These are phyloP conservation scores for Theileria equi DNA, from an alignment of 169 alveolate species.

Conservation along the genomic window DNA sequence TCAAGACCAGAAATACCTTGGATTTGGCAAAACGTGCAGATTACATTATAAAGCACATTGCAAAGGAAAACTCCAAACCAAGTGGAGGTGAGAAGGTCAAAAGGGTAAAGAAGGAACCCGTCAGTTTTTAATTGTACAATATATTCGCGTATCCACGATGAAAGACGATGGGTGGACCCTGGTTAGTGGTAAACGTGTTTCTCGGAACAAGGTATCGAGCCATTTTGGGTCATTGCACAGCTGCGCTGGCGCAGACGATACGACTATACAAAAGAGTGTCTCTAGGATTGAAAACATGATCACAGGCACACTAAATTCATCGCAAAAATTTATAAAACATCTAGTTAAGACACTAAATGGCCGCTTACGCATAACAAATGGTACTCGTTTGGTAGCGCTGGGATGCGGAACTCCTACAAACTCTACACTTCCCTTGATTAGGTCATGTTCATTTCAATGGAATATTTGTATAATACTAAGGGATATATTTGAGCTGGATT, in stretches of 20 bases:
- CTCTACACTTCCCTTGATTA: conserved; percentile 22
- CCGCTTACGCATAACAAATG: not conserved
- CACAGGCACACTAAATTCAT: not conserved
- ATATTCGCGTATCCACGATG: too few species aligned
- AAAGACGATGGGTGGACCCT: too few species aligned
- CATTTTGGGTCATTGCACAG: too few species aligned
- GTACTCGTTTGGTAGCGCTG: conserved; percentile 39
- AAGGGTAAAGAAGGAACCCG: conserved; percentile 19
- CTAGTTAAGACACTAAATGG: not conserved
- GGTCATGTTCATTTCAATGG: conserved; percentile 36
- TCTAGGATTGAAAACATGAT: not conserved
- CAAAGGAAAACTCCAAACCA: conserved; percentile 59
- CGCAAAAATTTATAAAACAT: conserved; percentile 1
- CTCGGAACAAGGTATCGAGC: too few species aligned
- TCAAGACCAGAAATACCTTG: conserved; percentile 66
- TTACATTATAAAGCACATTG: conserved; percentile 69
- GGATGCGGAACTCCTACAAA: conserved; percentile 59
- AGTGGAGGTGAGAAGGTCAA: not conserved
- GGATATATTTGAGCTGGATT: not conserved
- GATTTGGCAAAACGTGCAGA: conserved; percentile 78
- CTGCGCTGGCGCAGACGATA: too few species aligned
- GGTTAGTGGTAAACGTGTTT: too few species aligned
- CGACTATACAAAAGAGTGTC: too few species aligned
- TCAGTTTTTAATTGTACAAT: too few species aligned
- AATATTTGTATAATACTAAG: conserved; percentile 26